Conservation (phyloP, 768 basidiomycete species). For the Rhizopogon vesiculosus region DNA sequence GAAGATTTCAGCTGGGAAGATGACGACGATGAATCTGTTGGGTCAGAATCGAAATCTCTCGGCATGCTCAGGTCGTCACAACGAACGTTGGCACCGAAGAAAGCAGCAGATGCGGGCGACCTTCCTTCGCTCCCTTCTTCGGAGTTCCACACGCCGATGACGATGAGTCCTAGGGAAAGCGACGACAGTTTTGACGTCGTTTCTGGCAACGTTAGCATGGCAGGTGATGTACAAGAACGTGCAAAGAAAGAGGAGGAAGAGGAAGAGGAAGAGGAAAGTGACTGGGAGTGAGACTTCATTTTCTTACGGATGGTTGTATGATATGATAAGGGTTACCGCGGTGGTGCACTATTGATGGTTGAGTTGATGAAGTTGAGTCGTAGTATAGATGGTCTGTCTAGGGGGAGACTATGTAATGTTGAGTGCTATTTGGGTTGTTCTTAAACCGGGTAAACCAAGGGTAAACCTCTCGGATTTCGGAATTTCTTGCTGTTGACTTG, state of each 20-base stretch:
- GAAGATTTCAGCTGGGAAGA: slow-evolving; percentile 95
- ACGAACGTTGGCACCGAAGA: slow-evolving; percentile 20
- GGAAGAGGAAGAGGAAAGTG: slow-evolving; percentile 37
- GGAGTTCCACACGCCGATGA: slow-evolving; percentile 29
- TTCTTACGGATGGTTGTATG: slow-evolving; percentile 13
- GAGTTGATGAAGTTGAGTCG: no score
- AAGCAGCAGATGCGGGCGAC: slow-evolving; percentile 12
- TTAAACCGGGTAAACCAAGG: slow-evolving; percentile 6
- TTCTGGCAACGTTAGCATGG: slow-evolving; percentile 45
- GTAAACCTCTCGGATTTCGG: no score
- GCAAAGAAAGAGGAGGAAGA: slow-evolving; percentile 36
- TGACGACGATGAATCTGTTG: slow-evolving; percentile 67
- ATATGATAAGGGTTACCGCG: slow-evolving; percentile 7
- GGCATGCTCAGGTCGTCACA: slow-evolving; percentile 12
- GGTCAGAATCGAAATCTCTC: slow-evolving; percentile 9
- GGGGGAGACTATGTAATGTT: neutral
- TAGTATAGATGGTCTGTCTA: no score
- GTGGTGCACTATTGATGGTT: no score
- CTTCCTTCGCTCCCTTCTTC: slow-evolving; percentile 26
- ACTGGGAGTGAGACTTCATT: slow-evolving; percentile 51
- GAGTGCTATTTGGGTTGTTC: neutral
- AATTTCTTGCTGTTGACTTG: neutral
- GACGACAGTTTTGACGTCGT: slow-evolving; percentile 70
- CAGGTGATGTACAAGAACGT: slow-evolving; percentile 20
- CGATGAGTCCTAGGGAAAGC: slow-evolving; percentile 47